phyloP scores from a whole-genome alignment of 257 asterid species.

The Solanum infundibuliforme region DNA sequence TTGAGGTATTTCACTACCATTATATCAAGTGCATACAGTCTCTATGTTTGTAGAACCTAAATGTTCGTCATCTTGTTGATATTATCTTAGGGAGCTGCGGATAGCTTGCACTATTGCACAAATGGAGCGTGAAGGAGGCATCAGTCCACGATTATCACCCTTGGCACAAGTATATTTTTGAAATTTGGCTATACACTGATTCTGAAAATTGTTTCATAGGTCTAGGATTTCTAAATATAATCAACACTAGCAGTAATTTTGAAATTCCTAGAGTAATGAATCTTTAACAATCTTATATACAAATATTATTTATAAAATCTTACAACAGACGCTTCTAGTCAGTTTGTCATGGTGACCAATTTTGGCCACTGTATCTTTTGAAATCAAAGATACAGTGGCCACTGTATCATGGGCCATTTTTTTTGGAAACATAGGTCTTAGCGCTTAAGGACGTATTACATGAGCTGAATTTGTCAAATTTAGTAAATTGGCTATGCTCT shows the following conservation, averaged over 20 bases:
- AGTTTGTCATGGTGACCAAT: neutral
- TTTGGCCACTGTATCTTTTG: neutral
- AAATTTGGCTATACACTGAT: neutral
- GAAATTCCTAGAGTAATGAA: neutral
- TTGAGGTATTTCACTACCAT: constrained; percentile 33
- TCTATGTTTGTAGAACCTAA: neutral
- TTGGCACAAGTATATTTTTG: constrained; percentile 66
- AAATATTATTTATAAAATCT: neutral
- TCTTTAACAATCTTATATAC: neutral
- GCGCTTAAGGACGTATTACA: neutral
- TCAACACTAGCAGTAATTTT: neutral
- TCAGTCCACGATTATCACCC: constrained; percentile 91
- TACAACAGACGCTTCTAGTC: neutral
- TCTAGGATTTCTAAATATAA: neutral
- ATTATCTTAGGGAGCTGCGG: constrained; percentile 65
- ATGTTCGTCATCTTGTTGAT: neutral
- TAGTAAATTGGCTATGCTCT: neutral
- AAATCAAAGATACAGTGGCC: neutral
- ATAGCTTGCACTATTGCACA: constrained; percentile 92
- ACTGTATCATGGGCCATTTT: neutral
- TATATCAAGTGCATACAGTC: constrained; percentile 24
- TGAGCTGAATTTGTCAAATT: neutral
- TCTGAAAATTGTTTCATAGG: neutral
- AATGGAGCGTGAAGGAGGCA: constrained; percentile 98
- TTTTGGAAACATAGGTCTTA: neutral